A percentile compares a stretch with the other conserved stretches of the same genome.
phyloP scores from a whole-genome alignment of 345 rosid species.

The Populus simonii region DNA sequence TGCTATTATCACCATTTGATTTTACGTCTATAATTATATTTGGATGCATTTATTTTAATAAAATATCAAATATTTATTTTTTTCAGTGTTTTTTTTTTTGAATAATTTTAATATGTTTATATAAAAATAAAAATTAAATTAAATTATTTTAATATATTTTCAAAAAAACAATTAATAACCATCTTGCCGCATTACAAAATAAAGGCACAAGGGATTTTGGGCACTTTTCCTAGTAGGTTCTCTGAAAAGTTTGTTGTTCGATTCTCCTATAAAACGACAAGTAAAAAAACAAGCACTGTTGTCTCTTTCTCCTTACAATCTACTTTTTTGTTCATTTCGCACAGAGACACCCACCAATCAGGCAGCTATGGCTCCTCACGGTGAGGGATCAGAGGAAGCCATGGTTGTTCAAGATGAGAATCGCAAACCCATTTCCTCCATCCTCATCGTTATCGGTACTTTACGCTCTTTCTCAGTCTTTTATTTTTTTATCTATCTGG shows the following conservation, averaged over 20 bases:
- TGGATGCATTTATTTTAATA: too few species aligned
- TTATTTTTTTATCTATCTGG: not conserved
- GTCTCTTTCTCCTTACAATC: not conserved
- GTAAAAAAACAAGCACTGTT: not conserved
- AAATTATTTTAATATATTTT: too few species aligned
- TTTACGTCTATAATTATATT: too few species aligned
- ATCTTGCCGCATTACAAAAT: too few species aligned
- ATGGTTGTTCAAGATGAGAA: constrained; percentile 29
- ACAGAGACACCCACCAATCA: not conserved
- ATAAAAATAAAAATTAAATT: too few species aligned
- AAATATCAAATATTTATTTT: too few species aligned
- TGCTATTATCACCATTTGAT: too few species aligned
- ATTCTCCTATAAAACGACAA: not conserved
- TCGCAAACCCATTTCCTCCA: constrained; percentile 46
- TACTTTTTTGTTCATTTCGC: not conserved
- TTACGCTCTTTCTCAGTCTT: not conserved
- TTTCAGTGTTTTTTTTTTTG: too few species aligned
- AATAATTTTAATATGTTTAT: too few species aligned
- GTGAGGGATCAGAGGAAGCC: constrained; percentile 49
- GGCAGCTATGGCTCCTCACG: constrained; percentile 52
- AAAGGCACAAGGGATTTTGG: too few species aligned
- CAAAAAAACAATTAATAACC: too few species aligned
- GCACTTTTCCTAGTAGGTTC: not conserved
- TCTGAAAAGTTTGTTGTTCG: not conserved
- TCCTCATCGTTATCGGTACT: constrained; percentile 76